These are phyloP conservation scores for Saccharomyces hybrid DNA, from an alignment of 1,139 yeast species.

Conservation along the genomic window DNA sequence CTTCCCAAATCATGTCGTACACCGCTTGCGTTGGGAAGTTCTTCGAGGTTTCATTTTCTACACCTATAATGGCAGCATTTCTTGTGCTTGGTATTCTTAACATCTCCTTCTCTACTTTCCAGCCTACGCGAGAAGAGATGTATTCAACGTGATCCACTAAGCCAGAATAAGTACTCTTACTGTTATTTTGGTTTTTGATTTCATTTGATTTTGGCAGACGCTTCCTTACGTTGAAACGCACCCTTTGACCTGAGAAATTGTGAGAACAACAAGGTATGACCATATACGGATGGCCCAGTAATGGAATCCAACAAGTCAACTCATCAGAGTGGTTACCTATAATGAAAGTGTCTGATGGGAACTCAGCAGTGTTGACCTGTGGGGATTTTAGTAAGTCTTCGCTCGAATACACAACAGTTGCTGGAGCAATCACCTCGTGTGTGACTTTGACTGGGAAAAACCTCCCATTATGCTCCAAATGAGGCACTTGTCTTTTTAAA, in stretches of 20 bases:
- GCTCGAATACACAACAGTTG: conserved; percentile 31
- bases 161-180: conserved; percentile 68
- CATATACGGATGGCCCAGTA: conserved; percentile 77
- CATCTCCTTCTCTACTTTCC: conserved; percentile 82
- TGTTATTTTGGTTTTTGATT: conserved; percentile 16
- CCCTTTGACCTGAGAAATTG: conserved; percentile 66
- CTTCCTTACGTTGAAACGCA: conserved; percentile 41
- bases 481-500: conserved; percentile 46
- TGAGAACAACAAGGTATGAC: conserved; percentile 97
- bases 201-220: conserved; percentile 35
- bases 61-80: conserved; percentile 83
- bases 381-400: conserved; percentile 45
- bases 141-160: conserved; percentile 79
- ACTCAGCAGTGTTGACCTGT: conserved; percentile 58
- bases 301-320: conserved; percentile 90
- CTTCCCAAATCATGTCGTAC: conserved; percentile 53
- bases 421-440: conserved; percentile 32
- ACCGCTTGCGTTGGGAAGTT: conserved; percentile 35
- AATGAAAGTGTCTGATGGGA: conserved; percentile 63
- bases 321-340: conserved; percentile 97
- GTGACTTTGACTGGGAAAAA: conserved; percentile 48
- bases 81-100: conserved; percentile 90
- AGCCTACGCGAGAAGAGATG: conserved; percentile 61
- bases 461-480: conserved; percentile 50
- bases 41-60: conserved; percentile 27